A percentile compares a stretch with the other conserved stretches of the same genome.
Conservation (phyloP, 1,139 yeast species). For the Kodamaea fungicola region DNA sequence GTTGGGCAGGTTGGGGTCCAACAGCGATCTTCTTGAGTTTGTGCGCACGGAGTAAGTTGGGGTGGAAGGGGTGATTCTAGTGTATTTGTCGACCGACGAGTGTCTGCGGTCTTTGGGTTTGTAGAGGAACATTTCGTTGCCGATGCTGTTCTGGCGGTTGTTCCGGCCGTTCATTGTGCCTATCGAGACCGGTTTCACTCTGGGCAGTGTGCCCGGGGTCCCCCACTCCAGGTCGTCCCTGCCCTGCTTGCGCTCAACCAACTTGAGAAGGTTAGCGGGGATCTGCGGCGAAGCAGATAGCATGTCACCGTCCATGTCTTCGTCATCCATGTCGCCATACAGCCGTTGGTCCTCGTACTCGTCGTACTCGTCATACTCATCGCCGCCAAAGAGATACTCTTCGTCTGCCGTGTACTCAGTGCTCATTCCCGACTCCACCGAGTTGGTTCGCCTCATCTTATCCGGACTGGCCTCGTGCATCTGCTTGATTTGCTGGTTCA, state of each 20-base stretch:
- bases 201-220: conserved; percentile 38
- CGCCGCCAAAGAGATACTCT: conserved; percentile 2
- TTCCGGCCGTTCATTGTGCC: conserved; percentile 8
- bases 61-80: background rate
- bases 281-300: conserved; percentile 66
- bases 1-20: conserved; percentile 7
- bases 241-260: conserved; percentile 52
- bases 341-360: conserved; percentile 9
- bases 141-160: conserved; percentile 25
- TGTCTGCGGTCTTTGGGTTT: conserved; percentile 28
- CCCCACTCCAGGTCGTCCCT: conserved; percentile 16
- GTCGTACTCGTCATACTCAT: conserved; percentile 6
- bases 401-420: conserved; percentile 5
- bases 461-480: conserved; percentile 10
- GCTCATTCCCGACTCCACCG: conserved; percentile 8
- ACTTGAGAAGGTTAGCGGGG: conserved; percentile 54
- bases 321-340: conserved; percentile 33
- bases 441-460: conserved; percentile 5
- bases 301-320: conserved; percentile 48
- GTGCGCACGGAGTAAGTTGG: background rate
- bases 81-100: conserved; percentile 32
- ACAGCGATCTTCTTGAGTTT: conserved; percentile 2
- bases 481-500: conserved; percentile 18
- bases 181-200: conserved; percentile 6
- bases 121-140: conserved; percentile 19